phyloP scores from a whole-genome alignment of 352 stramenopile genomes.

The Phytopythium montanum region DNA sequence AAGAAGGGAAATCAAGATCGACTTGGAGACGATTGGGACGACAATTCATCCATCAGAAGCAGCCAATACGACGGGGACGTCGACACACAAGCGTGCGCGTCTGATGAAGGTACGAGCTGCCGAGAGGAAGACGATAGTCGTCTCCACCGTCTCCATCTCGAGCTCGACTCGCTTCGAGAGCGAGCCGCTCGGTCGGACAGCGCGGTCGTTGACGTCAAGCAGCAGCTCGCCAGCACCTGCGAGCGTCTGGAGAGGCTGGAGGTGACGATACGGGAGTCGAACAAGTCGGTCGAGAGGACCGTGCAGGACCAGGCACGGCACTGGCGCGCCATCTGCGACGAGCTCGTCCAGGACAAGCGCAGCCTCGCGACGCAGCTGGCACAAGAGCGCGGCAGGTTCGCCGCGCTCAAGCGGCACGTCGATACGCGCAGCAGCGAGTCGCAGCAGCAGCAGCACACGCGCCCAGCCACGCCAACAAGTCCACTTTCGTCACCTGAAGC shows the following conservation, averaged over 20 bases:
- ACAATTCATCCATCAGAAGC: not conserved
- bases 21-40: not conserved
- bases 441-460: not conserved
- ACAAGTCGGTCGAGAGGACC: slow-evolving; percentile 24
- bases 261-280: slow-evolving; percentile 15
- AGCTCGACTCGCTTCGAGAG: slow-evolving; percentile 11
- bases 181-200: slow-evolving; percentile 20
- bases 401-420: slow-evolving; percentile 37
- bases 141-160: not conserved
- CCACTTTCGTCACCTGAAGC: not conserved
- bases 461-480: not conserved
- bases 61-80: not conserved
- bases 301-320: slow-evolving; percentile 28
- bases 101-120: slow-evolving; percentile 5
- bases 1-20: not conserved
- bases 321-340: slow-evolving; percentile 43
- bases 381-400: slow-evolving; percentile 40
- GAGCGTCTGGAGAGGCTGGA: slow-evolving; percentile 21
- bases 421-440: slow-evolving; percentile 12
- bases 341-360: slow-evolving; percentile 40
- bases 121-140: not conserved
- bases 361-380: slow-evolving; percentile 37
- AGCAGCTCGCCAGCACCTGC: slow-evolving; percentile 23
- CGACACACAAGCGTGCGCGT: not conserved
- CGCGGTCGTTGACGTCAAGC: slow-evolving; percentile 20